Conservation (phyloP, 257 asterid genomes). For the Apocynum venetum region DNA sequence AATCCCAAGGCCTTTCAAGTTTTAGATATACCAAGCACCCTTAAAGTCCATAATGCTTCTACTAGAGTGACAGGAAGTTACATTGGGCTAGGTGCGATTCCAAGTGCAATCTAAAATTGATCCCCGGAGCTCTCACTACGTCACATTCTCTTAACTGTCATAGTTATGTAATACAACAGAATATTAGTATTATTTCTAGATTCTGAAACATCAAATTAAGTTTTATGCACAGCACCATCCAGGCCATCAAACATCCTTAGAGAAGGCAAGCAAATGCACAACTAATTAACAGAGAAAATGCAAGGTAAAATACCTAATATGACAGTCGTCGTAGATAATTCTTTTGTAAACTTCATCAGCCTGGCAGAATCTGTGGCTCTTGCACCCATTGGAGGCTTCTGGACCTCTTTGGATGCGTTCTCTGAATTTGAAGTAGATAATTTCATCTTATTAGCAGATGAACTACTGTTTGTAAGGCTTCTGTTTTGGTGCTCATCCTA, state of each 20-base stretch:
- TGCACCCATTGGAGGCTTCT: slow-evolving; percentile 66
- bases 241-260: not conserved
- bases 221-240: not conserved
- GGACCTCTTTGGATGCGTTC: slow-evolving; percentile 49
- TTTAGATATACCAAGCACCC: not conserved
- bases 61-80: not conserved
- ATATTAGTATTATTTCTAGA: not conserved
- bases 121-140: not conserved
- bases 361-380: slow-evolving; percentile 97
- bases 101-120: not conserved
- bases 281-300: not conserved
- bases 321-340: slow-evolving; percentile 67
- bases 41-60: not conserved
- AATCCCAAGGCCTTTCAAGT: not conserved
- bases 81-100: not conserved
- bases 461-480: slow-evolving; percentile 44
- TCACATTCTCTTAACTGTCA: not conserved
- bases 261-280: not conserved
- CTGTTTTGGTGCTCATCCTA: slow-evolving; percentile 62
- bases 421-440: slow-evolving; percentile 38
- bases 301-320: slow-evolving; percentile 50
- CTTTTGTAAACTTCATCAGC: slow-evolving; percentile 84
- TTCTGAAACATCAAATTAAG: not conserved
- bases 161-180: not conserved
- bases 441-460: slow-evolving; percentile 45